Evolutionary conservation across 2,329 filamentous ascomycete genomes (phyloP).

Genomic region (Apiospora hydei): DNA sequence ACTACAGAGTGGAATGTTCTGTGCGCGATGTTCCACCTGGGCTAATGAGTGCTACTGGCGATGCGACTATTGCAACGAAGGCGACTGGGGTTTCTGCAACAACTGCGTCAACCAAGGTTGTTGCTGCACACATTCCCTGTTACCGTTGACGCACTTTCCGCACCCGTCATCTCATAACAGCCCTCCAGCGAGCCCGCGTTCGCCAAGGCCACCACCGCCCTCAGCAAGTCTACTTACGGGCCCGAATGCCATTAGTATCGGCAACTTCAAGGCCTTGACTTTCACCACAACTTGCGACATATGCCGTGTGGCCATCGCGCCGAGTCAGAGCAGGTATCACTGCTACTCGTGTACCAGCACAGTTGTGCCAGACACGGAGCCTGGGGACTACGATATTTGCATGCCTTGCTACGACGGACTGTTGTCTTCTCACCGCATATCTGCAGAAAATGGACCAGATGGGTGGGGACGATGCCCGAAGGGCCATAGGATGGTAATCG

Average conservation of each 20-base stretch:
- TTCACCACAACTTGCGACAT: constrained; percentile 82
- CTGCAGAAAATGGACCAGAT: constrained; percentile 74
- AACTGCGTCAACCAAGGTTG: constrained; percentile 82
- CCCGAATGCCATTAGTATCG: constrained; percentile 53
- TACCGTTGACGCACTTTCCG: constrained; percentile 74
- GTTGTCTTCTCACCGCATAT: constrained; percentile 69
- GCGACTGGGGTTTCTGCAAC: constrained; percentile 95
- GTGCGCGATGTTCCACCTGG: constrained; percentile 74
- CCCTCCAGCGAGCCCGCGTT: constrained; percentile 49
- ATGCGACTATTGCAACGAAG: constrained; percentile 86
- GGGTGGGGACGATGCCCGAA: constrained; percentile 86
- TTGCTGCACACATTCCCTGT: constrained; percentile 81
- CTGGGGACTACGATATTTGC: constrained; percentile 90
- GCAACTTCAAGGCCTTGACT: constrained; percentile 70
- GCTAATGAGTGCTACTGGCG: constrained; percentile 90
- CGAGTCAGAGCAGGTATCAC: constrained; percentile 76
- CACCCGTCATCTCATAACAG: constrained; percentile 39
- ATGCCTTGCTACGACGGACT: constrained; percentile 76
- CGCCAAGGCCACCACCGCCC: constrained; percentile 51
- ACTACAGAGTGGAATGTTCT: constrained; percentile 84
- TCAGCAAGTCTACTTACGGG: constrained; percentile 57
- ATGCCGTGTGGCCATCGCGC: constrained; percentile 76
- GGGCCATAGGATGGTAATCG: constrained; percentile 84
- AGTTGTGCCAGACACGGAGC: constrained; percentile 51
- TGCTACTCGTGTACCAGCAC: constrained; percentile 75